phyloP scores from a whole-genome alignment of 495 filamentous ascomycete genomes.

The Acidiella bohemica region DNA sequence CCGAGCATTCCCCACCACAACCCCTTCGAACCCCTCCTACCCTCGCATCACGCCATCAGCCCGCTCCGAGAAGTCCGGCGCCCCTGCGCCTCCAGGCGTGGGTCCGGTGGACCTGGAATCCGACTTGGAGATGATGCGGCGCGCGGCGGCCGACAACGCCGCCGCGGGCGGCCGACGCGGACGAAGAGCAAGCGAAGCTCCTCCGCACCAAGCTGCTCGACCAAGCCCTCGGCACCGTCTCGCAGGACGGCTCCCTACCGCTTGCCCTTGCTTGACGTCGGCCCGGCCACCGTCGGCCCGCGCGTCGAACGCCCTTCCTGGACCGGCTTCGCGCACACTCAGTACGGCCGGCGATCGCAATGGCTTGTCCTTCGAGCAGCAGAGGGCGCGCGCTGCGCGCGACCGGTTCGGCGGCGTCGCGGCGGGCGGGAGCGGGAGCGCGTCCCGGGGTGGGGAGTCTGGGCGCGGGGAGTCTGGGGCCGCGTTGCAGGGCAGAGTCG shows the following conservation, averaged over 20 bases:
- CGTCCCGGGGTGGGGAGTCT: constrained; percentile 2
- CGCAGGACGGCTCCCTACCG: constrained; percentile 1
- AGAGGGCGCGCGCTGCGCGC: neutral
- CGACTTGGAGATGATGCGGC: constrained; percentile 28
- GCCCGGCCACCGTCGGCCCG: constrained; percentile 8
- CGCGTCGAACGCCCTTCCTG: constrained; percentile 8
- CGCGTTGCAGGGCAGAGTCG: constrained; percentile 1
- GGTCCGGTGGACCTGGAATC: constrained; percentile 24
- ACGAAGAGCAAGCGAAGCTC: neutral
- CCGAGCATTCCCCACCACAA: constrained; percentile 13
- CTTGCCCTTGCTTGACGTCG: constrained; percentile 11
- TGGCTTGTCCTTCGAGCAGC: neutral
- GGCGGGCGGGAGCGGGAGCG: neutral
- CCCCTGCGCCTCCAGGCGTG: constrained; percentile 25
- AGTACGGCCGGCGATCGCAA: neutral
- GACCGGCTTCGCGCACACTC: constrained; percentile 12
- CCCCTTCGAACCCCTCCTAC: constrained; percentile 21
- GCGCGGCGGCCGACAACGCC: constrained; percentile 17
- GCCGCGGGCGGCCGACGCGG: constrained; percentile 23
- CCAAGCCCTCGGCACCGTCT: constrained; percentile 7
- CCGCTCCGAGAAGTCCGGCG: constrained; percentile 21
- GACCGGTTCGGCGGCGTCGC: constrained; percentile 1
- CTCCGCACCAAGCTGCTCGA: constrained; percentile 14
- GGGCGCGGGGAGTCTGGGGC: constrained; percentile 10
- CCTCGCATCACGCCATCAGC: constrained; percentile 20